Evolutionary conservation across 495 filamentous ascomycete species (phyloP).

Genomic region (Tuber brumale): DNA sequence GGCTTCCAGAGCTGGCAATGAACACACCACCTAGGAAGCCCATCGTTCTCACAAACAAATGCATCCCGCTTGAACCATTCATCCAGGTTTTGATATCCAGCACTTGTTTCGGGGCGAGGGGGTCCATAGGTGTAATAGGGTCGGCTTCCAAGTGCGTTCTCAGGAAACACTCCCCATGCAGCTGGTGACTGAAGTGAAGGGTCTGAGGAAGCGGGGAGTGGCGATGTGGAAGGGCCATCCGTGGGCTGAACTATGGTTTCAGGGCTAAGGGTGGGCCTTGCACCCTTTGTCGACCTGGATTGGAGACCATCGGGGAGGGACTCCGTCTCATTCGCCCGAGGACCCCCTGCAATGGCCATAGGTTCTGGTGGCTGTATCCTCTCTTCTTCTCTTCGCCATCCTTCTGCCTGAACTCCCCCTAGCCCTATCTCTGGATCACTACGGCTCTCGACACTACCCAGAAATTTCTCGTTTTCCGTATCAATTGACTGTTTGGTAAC

Average conservation of each 20-base stretch:
- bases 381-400: slow-evolving; percentile 18
- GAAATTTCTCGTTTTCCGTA: slow-evolving; percentile 31
- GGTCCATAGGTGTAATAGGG: slow-evolving; percentile 19
- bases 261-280: neutral
- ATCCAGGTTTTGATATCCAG: slow-evolving; percentile 20
- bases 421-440: slow-evolving; percentile 27
- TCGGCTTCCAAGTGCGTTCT: slow-evolving; percentile 21
- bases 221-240: neutral
- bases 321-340: slow-evolving; percentile 10
- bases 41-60: slow-evolving; percentile 74
- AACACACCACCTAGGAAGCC: slow-evolving; percentile 72
- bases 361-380: slow-evolving; percentile 34
- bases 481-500: slow-evolving; percentile 54
- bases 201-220: neutral
- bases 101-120: slow-evolving; percentile 2
- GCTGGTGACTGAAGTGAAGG: slow-evolving; percentile 12
- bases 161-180: slow-evolving; percentile 8
- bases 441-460: slow-evolving; percentile 25
- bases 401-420: slow-evolving; percentile 32
- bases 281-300: neutral
- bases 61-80: slow-evolving; percentile 54
- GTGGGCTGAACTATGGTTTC: neutral
- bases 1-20: slow-evolving; percentile 75
- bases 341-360: slow-evolving; percentile 50
- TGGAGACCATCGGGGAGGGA: neutral